phyloP scores from a whole-genome alignment of 208 protist species.

The Leishmania arabica region DNA sequence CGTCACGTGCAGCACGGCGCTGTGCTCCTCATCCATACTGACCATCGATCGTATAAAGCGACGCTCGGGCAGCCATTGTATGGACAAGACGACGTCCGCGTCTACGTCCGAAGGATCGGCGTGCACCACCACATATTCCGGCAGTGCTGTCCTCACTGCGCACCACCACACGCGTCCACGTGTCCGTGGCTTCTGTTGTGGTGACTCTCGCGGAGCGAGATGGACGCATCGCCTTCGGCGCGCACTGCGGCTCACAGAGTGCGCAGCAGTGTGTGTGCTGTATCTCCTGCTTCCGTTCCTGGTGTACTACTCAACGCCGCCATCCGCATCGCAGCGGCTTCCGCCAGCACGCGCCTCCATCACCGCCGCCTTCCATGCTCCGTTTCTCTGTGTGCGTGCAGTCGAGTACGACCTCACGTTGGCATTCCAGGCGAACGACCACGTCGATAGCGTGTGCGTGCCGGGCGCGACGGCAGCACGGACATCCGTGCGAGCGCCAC shows the following conservation, averaged over 20 bases:
- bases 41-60: neutral
- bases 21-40: neutral
- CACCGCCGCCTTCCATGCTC: neutral
- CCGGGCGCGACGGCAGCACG: neutral
- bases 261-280: neutral
- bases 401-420: neutral
- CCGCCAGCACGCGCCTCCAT: neutral
- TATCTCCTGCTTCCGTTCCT: neutral
- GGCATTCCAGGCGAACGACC: neutral
- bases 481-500: neutral
- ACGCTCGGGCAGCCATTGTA: no score
- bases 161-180: neutral
- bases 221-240: neutral
- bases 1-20: neutral
- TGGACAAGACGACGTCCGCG: no score
- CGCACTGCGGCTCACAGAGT: neutral
- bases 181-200: neutral
- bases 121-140: neutral
- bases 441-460: neutral
- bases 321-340: neutral
- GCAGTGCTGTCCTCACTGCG: neutral
- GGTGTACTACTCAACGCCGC: neutral
- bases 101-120: neutral
- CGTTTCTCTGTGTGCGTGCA: neutral
- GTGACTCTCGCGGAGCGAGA: neutral